These are phyloP conservation scores for Coemansia reversa DNA, from an alignment of 192 early-diverging fungal genomes.

Conservation along the genomic window DNA sequence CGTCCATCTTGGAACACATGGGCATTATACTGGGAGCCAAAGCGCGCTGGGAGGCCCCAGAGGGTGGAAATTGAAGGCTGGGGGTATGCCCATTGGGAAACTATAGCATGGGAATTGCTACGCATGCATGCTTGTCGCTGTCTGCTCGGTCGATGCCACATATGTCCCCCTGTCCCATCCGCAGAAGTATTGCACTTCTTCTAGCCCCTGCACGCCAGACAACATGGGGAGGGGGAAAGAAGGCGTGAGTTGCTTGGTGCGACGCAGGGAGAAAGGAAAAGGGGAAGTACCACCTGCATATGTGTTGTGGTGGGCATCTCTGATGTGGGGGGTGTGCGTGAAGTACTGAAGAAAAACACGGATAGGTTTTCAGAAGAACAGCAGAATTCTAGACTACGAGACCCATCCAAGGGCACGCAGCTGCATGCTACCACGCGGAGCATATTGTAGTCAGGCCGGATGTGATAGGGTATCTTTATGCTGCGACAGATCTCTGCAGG, in stretches of 20 bases:
- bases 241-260: background rate
- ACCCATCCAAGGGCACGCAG: background rate
- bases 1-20: constrained; percentile 4
- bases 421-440: background rate
- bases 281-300: background rate
- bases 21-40: constrained; percentile 11
- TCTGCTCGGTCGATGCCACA: background rate
- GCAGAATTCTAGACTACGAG: background rate
- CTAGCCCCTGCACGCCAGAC: background rate
- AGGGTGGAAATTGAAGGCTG: background rate
- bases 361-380: background rate
- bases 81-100: constrained; percentile 8
- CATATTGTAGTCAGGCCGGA: background rate
- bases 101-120: constrained; percentile 19
- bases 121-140: constrained; percentile 4
- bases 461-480: background rate
- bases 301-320: background rate
- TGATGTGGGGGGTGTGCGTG: background rate
- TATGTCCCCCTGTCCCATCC: background rate
- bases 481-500: background rate
- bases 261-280: background rate
- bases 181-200: background rate
- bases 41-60: background rate
- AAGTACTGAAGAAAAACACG: background rate
- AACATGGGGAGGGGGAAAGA: background rate